Evolutionary conservation across 2,329 filamentous ascomycete species (phyloP).

Genomic region (Tolypocladium endophyticum): DNA sequence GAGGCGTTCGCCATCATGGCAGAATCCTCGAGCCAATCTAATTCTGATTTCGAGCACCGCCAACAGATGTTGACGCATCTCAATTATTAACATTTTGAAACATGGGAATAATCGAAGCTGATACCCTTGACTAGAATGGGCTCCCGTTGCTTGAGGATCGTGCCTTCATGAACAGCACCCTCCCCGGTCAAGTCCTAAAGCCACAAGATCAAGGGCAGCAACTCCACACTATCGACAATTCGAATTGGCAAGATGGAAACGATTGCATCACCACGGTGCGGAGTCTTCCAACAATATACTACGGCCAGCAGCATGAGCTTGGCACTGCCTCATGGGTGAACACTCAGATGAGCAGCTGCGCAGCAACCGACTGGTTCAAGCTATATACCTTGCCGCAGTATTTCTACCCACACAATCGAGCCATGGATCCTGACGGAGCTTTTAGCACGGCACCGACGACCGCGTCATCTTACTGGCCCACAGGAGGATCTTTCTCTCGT

Average conservation of each 20-base stretch:
- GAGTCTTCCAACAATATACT: not conserved
- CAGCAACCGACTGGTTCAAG: not conserved
- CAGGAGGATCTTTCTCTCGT: not conserved
- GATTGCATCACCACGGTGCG: not conserved
- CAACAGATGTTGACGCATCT: not conserved
- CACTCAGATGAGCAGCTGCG: not conserved
- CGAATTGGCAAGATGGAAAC: not conserved
- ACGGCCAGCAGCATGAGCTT: not conserved
- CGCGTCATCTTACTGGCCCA: not conserved
- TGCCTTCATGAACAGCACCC: not conserved
- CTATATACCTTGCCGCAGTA: not conserved
- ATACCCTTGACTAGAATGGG: not conserved
- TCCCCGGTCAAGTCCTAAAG: not conserved
- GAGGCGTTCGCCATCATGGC: not conserved
- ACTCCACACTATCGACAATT: not conserved
- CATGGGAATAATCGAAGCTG: not conserved
- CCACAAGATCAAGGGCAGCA: not conserved
- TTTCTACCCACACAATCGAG: not conserved
- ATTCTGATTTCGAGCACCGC: slow-evolving; percentile 9
- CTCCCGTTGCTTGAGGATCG: not conserved
- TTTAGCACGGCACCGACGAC: not conserved
- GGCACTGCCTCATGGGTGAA: not conserved
- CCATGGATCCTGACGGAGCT: not conserved
- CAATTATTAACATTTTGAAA: not conserved
- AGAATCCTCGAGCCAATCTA: slow-evolving; percentile 2